phyloP scores from a whole-genome alignment of 495 filamentous ascomycete genomes.

The Mytilinidion resinicola region DNA sequence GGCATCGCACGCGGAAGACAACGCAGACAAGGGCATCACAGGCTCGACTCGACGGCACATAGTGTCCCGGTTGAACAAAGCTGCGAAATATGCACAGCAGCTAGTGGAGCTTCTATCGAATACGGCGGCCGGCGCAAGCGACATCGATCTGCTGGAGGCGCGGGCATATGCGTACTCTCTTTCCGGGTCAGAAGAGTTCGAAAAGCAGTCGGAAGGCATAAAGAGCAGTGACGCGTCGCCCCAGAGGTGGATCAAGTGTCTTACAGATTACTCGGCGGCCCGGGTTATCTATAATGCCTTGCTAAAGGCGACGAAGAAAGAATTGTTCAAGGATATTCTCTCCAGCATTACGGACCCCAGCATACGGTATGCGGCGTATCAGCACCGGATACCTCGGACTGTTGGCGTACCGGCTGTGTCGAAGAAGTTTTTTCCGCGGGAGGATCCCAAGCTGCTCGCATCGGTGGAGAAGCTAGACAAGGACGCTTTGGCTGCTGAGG shows the following conservation, averaged over 20 bases:
- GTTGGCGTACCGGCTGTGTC: slow-evolving; percentile 72
- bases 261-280: slow-evolving; percentile 67
- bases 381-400: slow-evolving; percentile 68
- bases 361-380: slow-evolving; percentile 89
- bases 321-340: slow-evolving; percentile 78
- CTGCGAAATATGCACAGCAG: slow-evolving; percentile 58
- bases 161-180: slow-evolving; percentile 74
- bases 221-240: slow-evolving; percentile 19
- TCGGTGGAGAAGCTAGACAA: slow-evolving; percentile 69
- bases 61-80: slow-evolving; percentile 78
- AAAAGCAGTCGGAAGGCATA: slow-evolving; percentile 54
- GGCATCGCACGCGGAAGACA: slow-evolving; percentile 68
- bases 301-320: slow-evolving; percentile 55
- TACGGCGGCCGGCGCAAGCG: slow-evolving; percentile 53
- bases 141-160: slow-evolving; percentile 75
- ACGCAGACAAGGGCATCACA: slow-evolving; percentile 62
- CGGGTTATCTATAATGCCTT: slow-evolving; percentile 78
- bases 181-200: slow-evolving; percentile 67
- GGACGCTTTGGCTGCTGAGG: slow-evolving; percentile 54
- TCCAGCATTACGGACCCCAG: slow-evolving; percentile 85
- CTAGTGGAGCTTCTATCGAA: slow-evolving; percentile 61
- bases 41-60: slow-evolving; percentile 78
- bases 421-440: slow-evolving; percentile 62
- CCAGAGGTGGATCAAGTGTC: slow-evolving; percentile 66
- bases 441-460: slow-evolving; percentile 54